phyloP scores from a whole-genome alignment of 2,329 filamentous ascomycete species.

The Diplodia scrobiculata region DNA sequence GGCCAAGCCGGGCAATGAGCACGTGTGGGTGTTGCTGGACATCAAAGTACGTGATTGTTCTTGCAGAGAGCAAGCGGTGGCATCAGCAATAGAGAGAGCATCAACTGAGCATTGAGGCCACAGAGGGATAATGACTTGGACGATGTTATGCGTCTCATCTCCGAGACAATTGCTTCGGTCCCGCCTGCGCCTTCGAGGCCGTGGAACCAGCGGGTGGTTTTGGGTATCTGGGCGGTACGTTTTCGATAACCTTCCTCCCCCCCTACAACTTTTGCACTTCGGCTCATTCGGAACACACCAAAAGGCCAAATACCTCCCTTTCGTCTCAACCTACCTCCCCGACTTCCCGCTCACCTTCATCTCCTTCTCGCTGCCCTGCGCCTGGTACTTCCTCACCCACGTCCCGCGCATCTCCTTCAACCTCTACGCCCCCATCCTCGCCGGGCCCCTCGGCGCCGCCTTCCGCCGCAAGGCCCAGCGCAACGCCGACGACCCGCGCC shows the following conservation, averaged over 20 bases:
- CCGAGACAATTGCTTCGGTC: slow-evolving; percentile 62
- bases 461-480: slow-evolving; percentile 66
- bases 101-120: slow-evolving; percentile 18
- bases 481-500: slow-evolving; percentile 49
- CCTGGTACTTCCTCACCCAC: slow-evolving; percentile 67
- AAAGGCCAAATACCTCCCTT: slow-evolving; percentile 67
- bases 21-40: slow-evolving; percentile 81
- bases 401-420: slow-evolving; percentile 75
- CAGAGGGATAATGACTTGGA: slow-evolving; percentile 70
- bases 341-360: slow-evolving; percentile 68
- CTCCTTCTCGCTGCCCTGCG: slow-evolving; percentile 66
- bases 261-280: too few species aligned
- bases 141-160: slow-evolving; percentile 70
- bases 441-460: slow-evolving; percentile 65
- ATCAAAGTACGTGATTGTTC: slow-evolving; percentile 68
- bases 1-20: slow-evolving; percentile 62
- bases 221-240: slow-evolving; percentile 78
- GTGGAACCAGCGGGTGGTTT: slow-evolving; percentile 73
- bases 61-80: background rate
- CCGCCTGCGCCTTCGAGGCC: slow-evolving; percentile 50
- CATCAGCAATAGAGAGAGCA: background rate
- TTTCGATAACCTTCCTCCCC: background rate
- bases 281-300: background rate
- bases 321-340: slow-evolving; percentile 64
- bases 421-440: slow-evolving; percentile 68